Evolutionary conservation across 2,329 filamentous ascomycete genomes (phyloP), one percentile per base, ranked within the genome.

Genomic region (Colletotrichum navitas): DNA sequence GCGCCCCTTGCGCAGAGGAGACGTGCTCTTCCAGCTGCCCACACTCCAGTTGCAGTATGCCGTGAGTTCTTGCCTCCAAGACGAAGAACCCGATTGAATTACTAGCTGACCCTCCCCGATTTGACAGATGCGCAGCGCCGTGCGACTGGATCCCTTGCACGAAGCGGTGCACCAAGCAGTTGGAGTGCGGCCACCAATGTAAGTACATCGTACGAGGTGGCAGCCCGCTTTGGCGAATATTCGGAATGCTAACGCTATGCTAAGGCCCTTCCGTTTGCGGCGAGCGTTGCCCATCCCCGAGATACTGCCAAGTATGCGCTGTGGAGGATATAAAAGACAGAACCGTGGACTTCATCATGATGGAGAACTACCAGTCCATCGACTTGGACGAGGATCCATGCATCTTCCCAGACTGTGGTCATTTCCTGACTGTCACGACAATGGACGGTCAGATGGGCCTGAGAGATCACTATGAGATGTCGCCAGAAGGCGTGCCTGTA

Each of bases 131-230:
- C 72, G 89, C 90, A 0, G 91, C 87, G 0, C 91, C 92, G 0
- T 94, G 91, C 76, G 83, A 92, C 74, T 86, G 89, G 80, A 76
- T 93, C 0, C 92, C 92, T 1, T 94, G 91, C 77, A 87, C 86
- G 1, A 78, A 84, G 74, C 83, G 91, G 11, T 94, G 92, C 76
- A 76, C 81, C 3, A 82, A 86, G 36, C 21, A 69, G 0, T 78
- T 93, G 4, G 24, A 34, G 0, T 93, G 91, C 75, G 88, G 88
- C 0, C 90, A 93, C 77, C 87, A 83, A 76, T 93, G 89, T 81
- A 63, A 75, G 73, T 75, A 39, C 52, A 49, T 73, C 41, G 52
- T 5, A 24, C 18, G 1, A 21, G 21, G 10, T 14, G 18, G n/a
- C 10, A n/a, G 4, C 5, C 16, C 10, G 18, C 21, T n/a, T 39